These are phyloP conservation scores for Nannizziopsis arthrosporioides DNA, from an alignment of 2,329 filamentous ascomycete genomes.

Conservation along the genomic window DNA sequence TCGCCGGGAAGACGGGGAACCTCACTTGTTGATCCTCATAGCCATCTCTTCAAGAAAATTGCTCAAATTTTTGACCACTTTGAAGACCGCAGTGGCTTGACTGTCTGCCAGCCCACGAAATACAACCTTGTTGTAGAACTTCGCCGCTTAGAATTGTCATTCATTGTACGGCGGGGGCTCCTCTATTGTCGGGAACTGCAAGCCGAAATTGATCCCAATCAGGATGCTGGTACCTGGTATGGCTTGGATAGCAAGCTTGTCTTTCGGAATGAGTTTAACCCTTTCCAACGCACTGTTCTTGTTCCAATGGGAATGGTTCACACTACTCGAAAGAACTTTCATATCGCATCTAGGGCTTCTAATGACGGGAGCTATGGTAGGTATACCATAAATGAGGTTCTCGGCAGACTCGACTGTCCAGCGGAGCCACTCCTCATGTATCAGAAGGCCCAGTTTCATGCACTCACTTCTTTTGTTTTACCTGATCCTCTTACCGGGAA, in stretches of 20 bases:
- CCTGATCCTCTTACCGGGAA: constrained; percentile 22
- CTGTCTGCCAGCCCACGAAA: constrained; percentile 36
- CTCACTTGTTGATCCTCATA: constrained; percentile 32
- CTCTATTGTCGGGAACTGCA: constrained; percentile 41
- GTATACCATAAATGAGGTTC: constrained; percentile 40
- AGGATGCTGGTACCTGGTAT: constrained; percentile 38
- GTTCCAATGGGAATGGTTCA: constrained; percentile 29
- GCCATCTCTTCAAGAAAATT: constrained; percentile 25
- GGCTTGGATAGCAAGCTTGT: constrained; percentile 43
- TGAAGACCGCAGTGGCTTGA: constrained; percentile 35
- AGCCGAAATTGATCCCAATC: constrained; percentile 39
- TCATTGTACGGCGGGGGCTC: constrained; percentile 27
- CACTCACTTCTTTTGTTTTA: constrained; percentile 20
- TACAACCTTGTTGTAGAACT: constrained; percentile 32
- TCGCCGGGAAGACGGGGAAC: constrained; percentile 10
- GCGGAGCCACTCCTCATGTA: constrained; percentile 13
- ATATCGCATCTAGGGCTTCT: constrained; percentile 31
- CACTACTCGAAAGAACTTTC: constrained; percentile 14
- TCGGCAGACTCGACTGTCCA: constrained; percentile 41
- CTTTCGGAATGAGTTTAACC: constrained; percentile 21
- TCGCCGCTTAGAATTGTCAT: constrained; percentile 40
- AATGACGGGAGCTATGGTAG: constrained; percentile 25
- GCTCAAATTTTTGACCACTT: constrained; percentile 41
- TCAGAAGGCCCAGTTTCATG: constrained; percentile 24
- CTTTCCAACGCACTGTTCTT: constrained; percentile 26